Evolutionary conservation across 257 asterid genomes (phyloP), one percentile per base, ranked within the genome.

Genomic region (Galeopsis tetrahit): DNA sequence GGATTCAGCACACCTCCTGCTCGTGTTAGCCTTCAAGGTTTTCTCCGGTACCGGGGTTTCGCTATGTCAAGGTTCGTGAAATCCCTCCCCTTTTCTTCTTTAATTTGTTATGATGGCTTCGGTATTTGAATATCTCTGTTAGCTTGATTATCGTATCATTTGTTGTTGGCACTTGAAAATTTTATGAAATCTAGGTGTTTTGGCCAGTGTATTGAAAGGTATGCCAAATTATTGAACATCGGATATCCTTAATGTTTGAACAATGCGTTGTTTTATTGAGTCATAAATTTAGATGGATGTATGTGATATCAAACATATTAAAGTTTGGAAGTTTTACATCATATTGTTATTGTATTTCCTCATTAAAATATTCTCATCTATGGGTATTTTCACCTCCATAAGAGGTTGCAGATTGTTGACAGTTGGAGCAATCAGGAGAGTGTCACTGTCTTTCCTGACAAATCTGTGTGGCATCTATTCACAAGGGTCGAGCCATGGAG

Each of bases 351-450:
- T 68, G 61, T 9, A n/a, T 61, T 70, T 74, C 51, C 60, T 52
- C 31, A 42, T 14, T 43, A 51, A 34, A 39, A n/a, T 58, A 11
- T 75, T 68, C 72, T 68, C n/a, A 48, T 71, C 11, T 38, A 38
- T 76, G 62, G 63, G 35, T 49, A 38, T 73, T 66, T 78, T 65
- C 72, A 52, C 71, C 75, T 66, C 67, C 39, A 52, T 74, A 17
- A 39, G 75, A 68, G 60, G 82, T 68, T 68, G 79, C 87, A 87
- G 96, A 81, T 85, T 85, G 40, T 87, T 85, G 85, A 78, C 81
- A 51, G 38, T 74, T 42, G 78, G 87, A 71, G 77, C 63, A 69
- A 59, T 79, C 63, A 66, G 68, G 71, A 82, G 83, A 85, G 75
- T 76, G 65, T 77, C 83, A n/a, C 81, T 48, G 31, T 79, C 73